phyloP scores from a whole-genome alignment of 768 basidiomycete genomes.

The Leucocoprinus birnbaumii region DNA sequence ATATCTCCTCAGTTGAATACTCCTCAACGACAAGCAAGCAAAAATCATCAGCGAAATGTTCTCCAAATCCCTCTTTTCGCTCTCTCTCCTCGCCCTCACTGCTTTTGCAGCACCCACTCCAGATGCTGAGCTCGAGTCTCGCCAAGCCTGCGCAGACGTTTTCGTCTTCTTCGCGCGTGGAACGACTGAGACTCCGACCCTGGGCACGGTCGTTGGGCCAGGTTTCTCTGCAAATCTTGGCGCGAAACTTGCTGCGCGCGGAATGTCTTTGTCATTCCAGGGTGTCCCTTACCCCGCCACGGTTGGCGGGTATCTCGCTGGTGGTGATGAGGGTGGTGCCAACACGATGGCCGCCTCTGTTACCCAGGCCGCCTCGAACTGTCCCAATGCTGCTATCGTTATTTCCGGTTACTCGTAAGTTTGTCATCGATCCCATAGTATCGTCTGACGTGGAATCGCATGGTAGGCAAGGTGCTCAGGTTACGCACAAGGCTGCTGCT shows the following conservation, averaged over 20 bases:
- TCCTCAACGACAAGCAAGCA: no score
- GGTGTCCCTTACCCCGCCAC: conserved; percentile 15
- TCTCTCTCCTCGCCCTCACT: background rate
- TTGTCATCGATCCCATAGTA: background rate
- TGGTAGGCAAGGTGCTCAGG: conserved; percentile 31
- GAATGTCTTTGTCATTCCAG: conserved; percentile 7
- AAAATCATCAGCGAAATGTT: background rate
- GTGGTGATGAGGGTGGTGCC: conserved; percentile 15
- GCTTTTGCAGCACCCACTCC: background rate
- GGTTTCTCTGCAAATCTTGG: conserved; percentile 9
- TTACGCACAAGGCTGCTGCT: conserved; percentile 34
- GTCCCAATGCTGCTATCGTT: conserved; percentile 23
- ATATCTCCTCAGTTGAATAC: no score
- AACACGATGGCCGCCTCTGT: conserved; percentile 13
- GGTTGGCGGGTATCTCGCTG: conserved; percentile 13
- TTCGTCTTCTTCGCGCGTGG: conserved; percentile 14
- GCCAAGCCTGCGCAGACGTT: conserved; percentile 7
- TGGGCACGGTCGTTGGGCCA: conserved; percentile 17
- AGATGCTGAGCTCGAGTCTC: background rate
- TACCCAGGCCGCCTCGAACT: conserved; percentile 15
- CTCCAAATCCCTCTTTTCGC: background rate
- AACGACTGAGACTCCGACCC: conserved; percentile 11
- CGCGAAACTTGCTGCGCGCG: background rate
- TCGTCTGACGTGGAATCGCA: background rate
- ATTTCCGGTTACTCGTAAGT: conserved; percentile 20